These are phyloP conservation scores for Gynostemma pentaphyllum DNA, from an alignment of 306 rosid species.

Conservation along the genomic window DNA sequence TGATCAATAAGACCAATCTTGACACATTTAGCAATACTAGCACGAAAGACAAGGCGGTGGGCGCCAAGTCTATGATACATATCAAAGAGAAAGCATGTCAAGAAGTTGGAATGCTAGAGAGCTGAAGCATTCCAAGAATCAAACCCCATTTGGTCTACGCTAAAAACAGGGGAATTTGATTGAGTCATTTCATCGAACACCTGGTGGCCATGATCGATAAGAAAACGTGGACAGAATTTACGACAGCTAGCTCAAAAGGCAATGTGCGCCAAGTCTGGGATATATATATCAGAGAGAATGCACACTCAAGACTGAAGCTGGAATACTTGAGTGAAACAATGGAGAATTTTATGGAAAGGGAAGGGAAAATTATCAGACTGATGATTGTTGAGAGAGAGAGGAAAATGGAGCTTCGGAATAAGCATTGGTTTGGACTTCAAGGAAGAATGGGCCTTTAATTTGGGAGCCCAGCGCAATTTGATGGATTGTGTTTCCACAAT, in stretches of 20 bases:
- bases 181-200: no score
- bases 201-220: no score
- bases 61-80: conserved; percentile 71
- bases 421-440: background rate
- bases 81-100: conserved; percentile 57
- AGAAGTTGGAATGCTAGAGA: conserved; percentile 1
- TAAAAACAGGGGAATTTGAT: no score
- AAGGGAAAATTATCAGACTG: background rate
- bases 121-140: conserved; percentile 4
- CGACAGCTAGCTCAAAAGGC: no score
- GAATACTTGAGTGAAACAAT: no score
- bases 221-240: no score
- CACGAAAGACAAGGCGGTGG: conserved; percentile 64
- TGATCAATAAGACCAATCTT: conserved; percentile 62
- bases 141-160: no score
- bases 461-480: background rate
- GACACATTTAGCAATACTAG: conserved; percentile 43
- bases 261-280: no score
- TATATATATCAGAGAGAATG: no score
- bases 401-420: background rate
- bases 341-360: no score
- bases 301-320: no score
- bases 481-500: background rate
- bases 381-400: no score
- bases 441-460: background rate